phyloP scores from a whole-genome alignment of 805 yeast genomes.

The Kuraishia ogatae region DNA sequence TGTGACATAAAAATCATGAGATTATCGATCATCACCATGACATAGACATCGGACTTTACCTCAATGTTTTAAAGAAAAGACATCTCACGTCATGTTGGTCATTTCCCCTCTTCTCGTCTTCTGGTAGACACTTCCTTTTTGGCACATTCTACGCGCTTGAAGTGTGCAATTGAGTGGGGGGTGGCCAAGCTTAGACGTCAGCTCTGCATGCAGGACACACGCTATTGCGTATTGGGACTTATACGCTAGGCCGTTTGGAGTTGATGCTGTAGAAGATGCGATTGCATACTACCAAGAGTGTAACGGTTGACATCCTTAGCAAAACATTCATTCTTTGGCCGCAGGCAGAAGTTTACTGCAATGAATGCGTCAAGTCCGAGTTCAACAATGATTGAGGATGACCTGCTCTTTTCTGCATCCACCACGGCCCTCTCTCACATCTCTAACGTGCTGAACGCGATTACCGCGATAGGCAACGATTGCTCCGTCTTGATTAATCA shows the following conservation, averaged over 20 bases:
- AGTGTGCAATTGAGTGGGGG: neutral
- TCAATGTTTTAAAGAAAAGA: no score
- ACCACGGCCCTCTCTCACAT: conserved; percentile 38
- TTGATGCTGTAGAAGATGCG: neutral
- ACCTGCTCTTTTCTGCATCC: conserved; percentile 23
- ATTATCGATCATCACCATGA: neutral
- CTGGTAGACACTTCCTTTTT: neutral
- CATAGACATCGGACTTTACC: neutral
- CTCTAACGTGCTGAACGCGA: conserved; percentile 33
- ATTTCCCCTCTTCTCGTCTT: neutral
- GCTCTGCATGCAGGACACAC: neutral
- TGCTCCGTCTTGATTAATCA: conserved; percentile 24
- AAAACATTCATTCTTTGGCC: no score
- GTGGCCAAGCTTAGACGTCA: neutral
- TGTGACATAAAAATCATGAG: neutral
- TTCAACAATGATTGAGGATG: neutral
- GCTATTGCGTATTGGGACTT: neutral
- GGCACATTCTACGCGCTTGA: neutral
- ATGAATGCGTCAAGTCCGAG: neutral
- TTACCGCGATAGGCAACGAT: conserved; percentile 29
- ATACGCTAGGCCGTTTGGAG: neutral
- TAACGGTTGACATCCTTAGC: no score
- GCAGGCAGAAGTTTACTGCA: neutral
- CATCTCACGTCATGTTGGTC: neutral
- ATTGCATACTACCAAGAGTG: neutral